Base-by-base conservation (phyloP, 345 rosid genomes). In the Eucalyptus viminalis region DNA sequence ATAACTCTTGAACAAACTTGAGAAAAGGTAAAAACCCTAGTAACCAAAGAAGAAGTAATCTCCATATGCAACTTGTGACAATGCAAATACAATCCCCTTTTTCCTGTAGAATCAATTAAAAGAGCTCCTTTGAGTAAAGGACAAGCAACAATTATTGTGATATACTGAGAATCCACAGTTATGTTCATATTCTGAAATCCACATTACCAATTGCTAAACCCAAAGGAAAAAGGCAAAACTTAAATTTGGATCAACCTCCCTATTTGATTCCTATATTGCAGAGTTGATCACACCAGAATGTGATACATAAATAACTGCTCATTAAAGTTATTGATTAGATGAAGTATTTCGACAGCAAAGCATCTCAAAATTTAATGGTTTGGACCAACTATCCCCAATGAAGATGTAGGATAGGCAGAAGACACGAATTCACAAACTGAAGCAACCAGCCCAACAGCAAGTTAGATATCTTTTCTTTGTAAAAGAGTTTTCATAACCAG, bases 31-130 rank as follows among this genome's bases (percentile, higher is more conserved):
- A 92, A 95, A 98, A 54, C 95, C 92, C 99, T 99, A 98, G 87
- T 98, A 96, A 90, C 99, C 97, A 83, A 96, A 34, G 89, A 95
- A 93, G 60, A 97, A 88, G 93, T 93, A 93, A 86, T 93, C 93
- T 91, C 97, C 99, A 93, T 95, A 97, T 90, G 98, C 98, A 88
- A 93, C 94, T 92, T 97, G 98, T 58, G 98, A 96, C 88, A 96
- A 87, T 43, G 96, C 97, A 88, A 96, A 98, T 90, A 92, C 88
- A 89, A 93, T 94, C 86, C 95, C 89, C 89, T 94, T 97, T 97
- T 86, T 96, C 99, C 98, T 97, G 87, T 90, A 89, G 88, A 54
- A 37, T 88, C 88, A 40, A 29, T 62, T 11, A n/a, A 60, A 91
- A 86, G 25, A 50, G 37, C 69, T 40, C n/a, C 80, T 3, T 44